Base-by-base conservation (phyloP, 352 stramenopile species). In the Pythium periplocum region DNA sequence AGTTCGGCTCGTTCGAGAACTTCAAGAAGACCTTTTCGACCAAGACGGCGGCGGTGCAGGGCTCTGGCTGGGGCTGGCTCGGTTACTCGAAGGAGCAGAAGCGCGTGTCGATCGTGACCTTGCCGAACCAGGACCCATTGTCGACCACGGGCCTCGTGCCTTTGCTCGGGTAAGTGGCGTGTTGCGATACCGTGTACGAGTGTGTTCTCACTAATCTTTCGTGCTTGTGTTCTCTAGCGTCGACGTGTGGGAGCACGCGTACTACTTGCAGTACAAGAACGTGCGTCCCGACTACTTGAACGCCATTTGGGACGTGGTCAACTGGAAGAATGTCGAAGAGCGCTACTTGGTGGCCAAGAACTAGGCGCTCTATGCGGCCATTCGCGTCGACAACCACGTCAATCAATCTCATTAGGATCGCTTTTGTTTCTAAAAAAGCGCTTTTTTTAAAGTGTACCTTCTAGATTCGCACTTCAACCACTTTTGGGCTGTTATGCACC, bases 41-140 rank as follows among this genome's bases (percentile, higher is more conserved):
- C 47, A 90, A 93, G 64, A 93, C 91, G 7, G 86, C 96, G 57
- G 96, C 71, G 17, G 88, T 99, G 51, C 96, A 99, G 73, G 97
- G 97, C 59, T 98, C 86, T 50, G 97, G 97, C 62, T 99, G 97
- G 97, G 95, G 95, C 53, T 99, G 97, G 97, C 83, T 99, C 42
- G 97, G 90, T 26, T 98, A 91, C 67, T 90, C 96, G 69, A 73
- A 76, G 33, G 82, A 92, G 64, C 62, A 71, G 51, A 83, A 90
- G 72, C 71, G 74, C 55, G 74, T 99, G 35, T 81, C 87, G 44
- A 85, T 97, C 63, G 81, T 88, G 8, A 98, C 95, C 32, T 84
- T 80, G 51, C 48, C 90, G 12, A 98, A 98, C 73, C 94, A 99
- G 82, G 96, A 99, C 81, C 92, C 95, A 36, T 83, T 98, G 55